A percentile compares a stretch with the other conserved stretches of the same genome.
phyloP scores from a whole-genome alignment of 1,284 basidiomycete species.

The Pseudozyma thailandica region DNA sequence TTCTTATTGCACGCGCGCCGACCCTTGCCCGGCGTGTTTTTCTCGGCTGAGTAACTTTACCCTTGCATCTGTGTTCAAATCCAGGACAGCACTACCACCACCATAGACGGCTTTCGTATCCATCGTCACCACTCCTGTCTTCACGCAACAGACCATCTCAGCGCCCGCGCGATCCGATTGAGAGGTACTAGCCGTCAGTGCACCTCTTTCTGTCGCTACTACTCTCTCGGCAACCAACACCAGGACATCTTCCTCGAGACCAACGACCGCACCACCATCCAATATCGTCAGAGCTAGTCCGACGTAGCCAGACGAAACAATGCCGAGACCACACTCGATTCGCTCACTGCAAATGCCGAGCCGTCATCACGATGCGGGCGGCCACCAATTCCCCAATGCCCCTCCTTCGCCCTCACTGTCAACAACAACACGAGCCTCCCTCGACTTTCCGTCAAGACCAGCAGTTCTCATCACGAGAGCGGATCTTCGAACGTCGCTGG shows the following conservation, averaged over 20 bases:
- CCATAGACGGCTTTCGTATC: no score
- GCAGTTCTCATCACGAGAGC: constrained; percentile 83
- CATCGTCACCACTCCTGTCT: no score
- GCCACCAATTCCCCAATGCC: constrained; percentile 16
- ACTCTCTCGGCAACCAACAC: no score
- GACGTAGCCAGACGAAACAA: background rate
- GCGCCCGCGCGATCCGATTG: background rate
- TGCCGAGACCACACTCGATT: constrained; percentile 42
- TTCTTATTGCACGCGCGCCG: no score
- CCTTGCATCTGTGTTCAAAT: no score
- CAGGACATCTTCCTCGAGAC: background rate
- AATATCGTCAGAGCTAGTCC: background rate
- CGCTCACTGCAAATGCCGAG: constrained; percentile 34
- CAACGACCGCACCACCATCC: background rate
- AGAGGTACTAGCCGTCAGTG: background rate
- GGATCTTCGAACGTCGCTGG: constrained; percentile 80
- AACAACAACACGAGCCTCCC: constrained; percentile 71
- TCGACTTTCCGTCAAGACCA: constrained; percentile 75
- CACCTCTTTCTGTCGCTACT: no score
- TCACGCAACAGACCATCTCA: no score
- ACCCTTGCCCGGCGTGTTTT: no score
- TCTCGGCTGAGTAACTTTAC: no score
- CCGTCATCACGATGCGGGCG: constrained; percentile 17
- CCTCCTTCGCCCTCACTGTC: constrained; percentile 51
- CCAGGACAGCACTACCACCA: no score